These are phyloP conservation scores for Pyronema omphalodes DNA, from an alignment of 495 filamentous ascomycete genomes.

Conservation along the genomic window DNA sequence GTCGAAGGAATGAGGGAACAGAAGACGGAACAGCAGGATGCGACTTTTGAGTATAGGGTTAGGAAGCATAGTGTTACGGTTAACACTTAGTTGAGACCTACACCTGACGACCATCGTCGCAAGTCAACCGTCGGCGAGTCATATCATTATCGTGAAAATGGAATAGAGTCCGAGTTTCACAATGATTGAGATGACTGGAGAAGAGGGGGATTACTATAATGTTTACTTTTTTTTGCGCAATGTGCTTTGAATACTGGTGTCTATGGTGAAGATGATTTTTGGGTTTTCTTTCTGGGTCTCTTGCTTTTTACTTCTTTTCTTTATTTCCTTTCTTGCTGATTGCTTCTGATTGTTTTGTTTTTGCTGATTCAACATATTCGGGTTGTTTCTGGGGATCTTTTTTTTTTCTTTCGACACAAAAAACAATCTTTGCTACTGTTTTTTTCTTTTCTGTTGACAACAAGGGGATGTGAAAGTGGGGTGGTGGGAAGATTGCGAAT, in stretches of 20 bases:
- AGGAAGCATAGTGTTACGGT: conserved; percentile 16
- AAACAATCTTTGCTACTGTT: conserved; percentile 6
- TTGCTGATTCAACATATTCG: neutral
- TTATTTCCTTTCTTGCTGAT: neutral
- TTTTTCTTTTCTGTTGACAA: conserved; percentile 2
- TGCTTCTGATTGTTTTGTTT: neutral
- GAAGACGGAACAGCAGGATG: conserved; percentile 7
- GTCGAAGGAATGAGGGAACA: conserved; percentile 3
- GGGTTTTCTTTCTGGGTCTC: neutral
- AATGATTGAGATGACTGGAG: too few relatives aligned
- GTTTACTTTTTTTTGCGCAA: neutral
- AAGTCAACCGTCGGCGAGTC: neutral
- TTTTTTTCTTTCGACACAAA: neutral
- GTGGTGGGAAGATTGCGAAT: too few relatives aligned
- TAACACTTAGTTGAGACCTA: conserved; percentile 5
- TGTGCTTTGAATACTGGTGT: conserved; percentile 2
- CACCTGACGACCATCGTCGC: neutral
- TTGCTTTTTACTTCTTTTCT: neutral
- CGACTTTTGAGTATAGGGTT: conserved; percentile 15
- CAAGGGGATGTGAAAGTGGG: neutral
- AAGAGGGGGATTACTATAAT: neutral
- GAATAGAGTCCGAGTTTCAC: too few relatives aligned
- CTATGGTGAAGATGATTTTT: neutral
- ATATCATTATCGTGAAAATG: neutral
- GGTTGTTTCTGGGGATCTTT: neutral